Evolutionary conservation across 371 early-diverging fungal species (phyloP), one percentile per base, ranked within the genome.

Genomic region (Massospora cicadina): DNA sequence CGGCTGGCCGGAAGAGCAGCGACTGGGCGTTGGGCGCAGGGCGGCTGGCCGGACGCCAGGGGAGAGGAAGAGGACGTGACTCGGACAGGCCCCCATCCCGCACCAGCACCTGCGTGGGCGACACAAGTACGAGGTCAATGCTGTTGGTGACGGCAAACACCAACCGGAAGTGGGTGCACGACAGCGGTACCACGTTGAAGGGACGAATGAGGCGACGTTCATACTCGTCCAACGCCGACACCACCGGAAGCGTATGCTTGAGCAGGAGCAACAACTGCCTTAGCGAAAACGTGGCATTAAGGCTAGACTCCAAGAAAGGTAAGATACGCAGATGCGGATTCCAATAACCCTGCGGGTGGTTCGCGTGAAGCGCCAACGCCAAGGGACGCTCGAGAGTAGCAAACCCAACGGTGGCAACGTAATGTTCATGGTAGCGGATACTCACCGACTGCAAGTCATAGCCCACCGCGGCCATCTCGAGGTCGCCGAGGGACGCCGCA

Each of bases 381-480:
- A 59, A 21, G 26, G 30, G 26, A 21, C 31, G 13, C 29, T 12
- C 29, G 5, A 24, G 26, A 5, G 5, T 7, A 1, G 10, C 29
- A 59, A 59, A 59, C 2, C 60, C 60, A 59, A 59, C 31, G 29
- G 26, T 59, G 13, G 31, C 17, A 1, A 2, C 27, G 60, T 25
- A 59, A 32, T 25, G 10, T 26, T 29, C 10, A 21, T 59, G 13
- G 26, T 59, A 59, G 29, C 26, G 21, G 31, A 59, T 29, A 25
- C 29, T 59, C 7, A 59, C n/a, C 3, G 60, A 59, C 29, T 59
- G 60, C 13, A 59, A 21, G 31, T 59, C 60, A 21, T 59, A 59
- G 60, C 31, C 26, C 10, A 17, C 7, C 31, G 31, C 13, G 26
- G 2, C 12, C 60, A 59, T 59, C 12, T 17, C 2, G 12, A 29